Evolutionary conservation across 768 basidiomycete species (phyloP), one percentile per base, ranked within the genome.

Genomic region (Termitomyces sp.): DNA sequence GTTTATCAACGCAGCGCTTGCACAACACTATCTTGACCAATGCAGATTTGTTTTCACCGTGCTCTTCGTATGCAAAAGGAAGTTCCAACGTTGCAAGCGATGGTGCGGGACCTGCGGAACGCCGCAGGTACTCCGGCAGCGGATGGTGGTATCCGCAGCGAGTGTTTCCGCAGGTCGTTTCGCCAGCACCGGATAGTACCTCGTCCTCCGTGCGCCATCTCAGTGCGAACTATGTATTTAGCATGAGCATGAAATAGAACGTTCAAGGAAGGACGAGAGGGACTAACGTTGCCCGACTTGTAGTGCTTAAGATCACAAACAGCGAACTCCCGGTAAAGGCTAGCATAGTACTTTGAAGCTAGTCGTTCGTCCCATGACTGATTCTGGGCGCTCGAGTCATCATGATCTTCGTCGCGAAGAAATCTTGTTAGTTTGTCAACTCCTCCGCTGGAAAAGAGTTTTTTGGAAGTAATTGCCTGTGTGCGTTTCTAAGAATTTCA

Each of bases 291-390:
- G 16, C 92, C 91, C 0, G 89, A 86, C 74, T 94, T 97, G 78
- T 92, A 97, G 68, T 98, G 96, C 75, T 98, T 98, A 59, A 98
- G 75, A 72, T 98, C 93, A 67, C 92, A 94, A 22, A 94, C 77
- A 0, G 91, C 92, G 65, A 87, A 98, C 71, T 98, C 95, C 61
- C 92, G 88, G 69, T 93, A 97, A 3, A 98, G 82, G 62, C 74
- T 90, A 13, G 80, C 75, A 65, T 98, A 95, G 75, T 95, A 98
- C 65, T 94, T 95, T 60, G 81, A 77, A 0, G 96, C 95, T 28
- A 98, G 77, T 59, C 85, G 78, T 48, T 95, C 92, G 66, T 95
- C 86, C 91, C 94, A 98, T 1, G 83, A 75, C 7, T 72, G 64
- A 4, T 71, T 68, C 4, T 66, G 57, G 39, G 80, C 74, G 26